Base-by-base conservation (phyloP, 768 basidiomycete species). In the Russula foetens region DNA sequence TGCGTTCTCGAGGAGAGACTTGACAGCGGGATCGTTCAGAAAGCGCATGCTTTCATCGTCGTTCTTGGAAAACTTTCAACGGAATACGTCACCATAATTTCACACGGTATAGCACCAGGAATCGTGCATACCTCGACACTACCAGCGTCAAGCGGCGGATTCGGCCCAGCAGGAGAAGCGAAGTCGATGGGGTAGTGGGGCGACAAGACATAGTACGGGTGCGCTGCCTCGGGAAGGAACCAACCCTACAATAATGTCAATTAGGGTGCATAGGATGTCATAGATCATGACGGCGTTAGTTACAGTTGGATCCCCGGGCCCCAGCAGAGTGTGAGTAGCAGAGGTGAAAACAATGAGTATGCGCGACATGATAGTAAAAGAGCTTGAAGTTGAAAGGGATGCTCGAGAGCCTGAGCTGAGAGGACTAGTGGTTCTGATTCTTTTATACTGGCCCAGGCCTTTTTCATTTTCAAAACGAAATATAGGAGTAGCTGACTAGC, bases 291-390 rank as follows among this genome's bases (percentile, higher is more conserved):
- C 0, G 48, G 52, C 23, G 26, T 35, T 31, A 5, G 77, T 67
- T 69, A 84, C 84, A 12, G 80, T 85, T n/a, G 70, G 72, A 0
- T 54, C 66, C 23, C 80, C n/a, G n/a, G n/a, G n/a, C n/a, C n/a
- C 83, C 17, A 74, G 77, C 21, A 86, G 75, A 24, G 79, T 79
- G 69, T 79, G 82, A 69, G 81, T 71, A 60, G 76, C 79, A 48
- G 88, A 90, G 35, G 87, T 88, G 69, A 84, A 80, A n/a, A 92
- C 83, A 71, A 92, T 86, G 66, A 90, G 84, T 39, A 90, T 71
- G 47, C 69, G 69, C 31, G 56, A 33, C 53, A 55, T 63, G 24
- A 49, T 49, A n/a, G 31, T 33, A 12, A n/a, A n/a, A n/a, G n/a
- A n/a, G n/a, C n/a, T n/a, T n/a, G n/a, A n/a, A n/a, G n/a, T n/a